Conservation (phyloP, 768 basidiomycete species). For the Tephrocybe sp. region DNA sequence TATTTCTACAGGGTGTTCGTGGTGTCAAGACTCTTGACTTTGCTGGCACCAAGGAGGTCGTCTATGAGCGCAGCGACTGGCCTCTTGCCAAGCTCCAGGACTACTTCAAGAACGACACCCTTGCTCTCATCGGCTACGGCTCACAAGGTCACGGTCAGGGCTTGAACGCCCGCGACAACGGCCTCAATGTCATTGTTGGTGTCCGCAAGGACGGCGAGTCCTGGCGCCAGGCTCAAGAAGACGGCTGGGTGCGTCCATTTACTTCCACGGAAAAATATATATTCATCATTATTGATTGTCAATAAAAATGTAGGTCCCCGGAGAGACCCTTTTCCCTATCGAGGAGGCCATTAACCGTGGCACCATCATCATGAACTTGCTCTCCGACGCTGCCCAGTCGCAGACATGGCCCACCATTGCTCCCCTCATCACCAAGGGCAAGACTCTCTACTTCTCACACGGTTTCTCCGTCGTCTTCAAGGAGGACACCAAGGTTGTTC, state of each 20-base stretch:
- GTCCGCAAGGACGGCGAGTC: slow-evolving; percentile 96
- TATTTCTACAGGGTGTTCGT: slow-evolving; percentile 49
- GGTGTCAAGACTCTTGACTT: slow-evolving; percentile 96
- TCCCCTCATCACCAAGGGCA: slow-evolving; percentile 98
- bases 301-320: slow-evolving; percentile 65
- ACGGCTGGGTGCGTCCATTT: slow-evolving; percentile 81
- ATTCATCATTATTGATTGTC: no score
- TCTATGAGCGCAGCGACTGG: slow-evolving; percentile 98
- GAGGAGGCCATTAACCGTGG: slow-evolving; percentile 95
- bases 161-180: slow-evolving; percentile 98
- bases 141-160: slow-evolving; percentile 99
- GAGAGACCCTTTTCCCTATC: slow-evolving; percentile 96
- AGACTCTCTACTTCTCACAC: slow-evolving; percentile 99
- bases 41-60: slow-evolving; percentile 88
- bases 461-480: slow-evolving; percentile 99
- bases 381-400: slow-evolving; percentile 99
- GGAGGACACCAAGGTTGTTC: slow-evolving; percentile 91
- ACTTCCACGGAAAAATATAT: neutral
- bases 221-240: slow-evolving; percentile 93
- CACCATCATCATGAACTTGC: slow-evolving; percentile 99
- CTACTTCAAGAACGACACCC: slow-evolving; percentile 99
- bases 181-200: slow-evolving; percentile 97
- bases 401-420: slow-evolving; percentile 88
- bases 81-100: slow-evolving; percentile 96
- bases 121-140: slow-evolving; percentile 98